Base-by-base conservation (phyloP, 2,329 filamentous ascomycete species). In the Pseudopithomyces maydicus region DNA sequence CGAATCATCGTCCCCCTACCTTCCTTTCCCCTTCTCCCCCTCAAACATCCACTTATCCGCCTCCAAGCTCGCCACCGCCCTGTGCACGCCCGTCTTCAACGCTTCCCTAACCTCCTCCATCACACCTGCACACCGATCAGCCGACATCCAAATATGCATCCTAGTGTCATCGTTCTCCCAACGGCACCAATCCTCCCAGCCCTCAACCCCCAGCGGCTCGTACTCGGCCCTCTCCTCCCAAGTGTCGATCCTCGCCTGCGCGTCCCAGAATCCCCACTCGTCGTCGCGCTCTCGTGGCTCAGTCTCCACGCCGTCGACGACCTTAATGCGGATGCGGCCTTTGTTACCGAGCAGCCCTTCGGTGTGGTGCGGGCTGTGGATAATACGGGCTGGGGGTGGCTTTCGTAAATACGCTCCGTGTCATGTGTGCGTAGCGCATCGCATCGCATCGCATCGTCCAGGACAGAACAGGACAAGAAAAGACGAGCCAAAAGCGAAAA, bases 31-130 rank as follows among this genome's bases (percentile, higher is more conserved):
- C 66, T 91, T 32, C 66, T 91, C 89, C 1, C 85, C 80, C 73
- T 93, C 91, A 76, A 90, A 96, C 88, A 96, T 96, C 92, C 92
- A 97, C 67, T 88, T 90, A 69, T 97, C 92, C 49, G 95, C 90
- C 20, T 90, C 84, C 48, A 96, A 78, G 14, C 88, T 86, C 15
- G 85, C 84, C 2, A 92, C 89, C 72, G 92, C 91, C 56, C 85
- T 85, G 64, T 86, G 82, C 53, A 96, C 79, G 72, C 88, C 92
- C 33, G 86, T 84, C 61, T 86, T 85, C 52, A 84, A 68, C 52
- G 76, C 79, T 14, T 72, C 74, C 56, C 81, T 80, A 48, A 82
- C 77, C 63, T 81, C 81, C 74, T 61, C 65, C 44, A 47, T 61
- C 51, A 45, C 51, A 58, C 14, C 33, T 60, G 17, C 36, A 15